phyloP scores from a whole-genome alignment of 306 rosid species.

The Begonia masoniana region DNA sequence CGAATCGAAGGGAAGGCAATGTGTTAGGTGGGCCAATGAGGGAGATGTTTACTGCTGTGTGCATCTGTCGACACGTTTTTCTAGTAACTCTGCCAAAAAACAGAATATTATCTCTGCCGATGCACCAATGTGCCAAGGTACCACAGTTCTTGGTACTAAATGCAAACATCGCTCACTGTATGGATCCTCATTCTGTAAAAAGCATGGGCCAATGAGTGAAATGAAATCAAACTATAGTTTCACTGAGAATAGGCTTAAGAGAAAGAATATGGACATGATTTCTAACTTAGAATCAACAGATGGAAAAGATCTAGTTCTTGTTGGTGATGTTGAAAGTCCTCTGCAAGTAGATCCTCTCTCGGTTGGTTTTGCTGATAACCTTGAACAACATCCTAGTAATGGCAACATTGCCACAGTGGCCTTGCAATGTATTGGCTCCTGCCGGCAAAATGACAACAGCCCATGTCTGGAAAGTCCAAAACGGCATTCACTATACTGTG shows the following conservation, averaged over 20 bases:
- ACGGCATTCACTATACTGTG: conserved; percentile 74
- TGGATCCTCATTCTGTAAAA: conserved; percentile 76
- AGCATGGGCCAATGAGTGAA: conserved; percentile 67
- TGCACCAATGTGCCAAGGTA: conserved; percentile 88
- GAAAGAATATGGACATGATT: conserved; percentile 46
- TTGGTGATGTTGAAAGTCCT: conserved; percentile 39
- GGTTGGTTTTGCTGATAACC: conserved; percentile 28
- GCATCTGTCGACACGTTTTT: conserved; percentile 82
- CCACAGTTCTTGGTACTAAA: conserved; percentile 89
- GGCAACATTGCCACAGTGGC: conserved; percentile 15
- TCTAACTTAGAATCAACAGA: conserved; percentile 27
- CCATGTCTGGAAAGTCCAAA: conserved; percentile 75
- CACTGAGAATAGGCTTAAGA: conserved; percentile 38
- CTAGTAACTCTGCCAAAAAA: conserved; percentile 45
- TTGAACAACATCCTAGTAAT: conserved; percentile 23
- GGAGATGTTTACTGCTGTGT: conserved; percentile 98
- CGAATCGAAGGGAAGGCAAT: conserved; percentile 95
- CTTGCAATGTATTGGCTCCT: conserved; percentile 57
- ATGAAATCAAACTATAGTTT: conserved; percentile 19
- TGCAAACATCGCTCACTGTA: conserved; percentile 89
- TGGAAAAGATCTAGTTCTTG: conserved; percentile 40
- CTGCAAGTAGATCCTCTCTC: conserved; percentile 45
- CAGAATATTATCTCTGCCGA: conserved; percentile 45
- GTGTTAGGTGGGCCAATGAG: conserved; percentile 99
- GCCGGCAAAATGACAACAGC: conserved; percentile 37